A percentile compares a stretch with the other conserved stretches of the same genome.
Conservation (phyloP, 1,284 basidiomycete genomes). For the Vanrija pseudolonga region DNA sequence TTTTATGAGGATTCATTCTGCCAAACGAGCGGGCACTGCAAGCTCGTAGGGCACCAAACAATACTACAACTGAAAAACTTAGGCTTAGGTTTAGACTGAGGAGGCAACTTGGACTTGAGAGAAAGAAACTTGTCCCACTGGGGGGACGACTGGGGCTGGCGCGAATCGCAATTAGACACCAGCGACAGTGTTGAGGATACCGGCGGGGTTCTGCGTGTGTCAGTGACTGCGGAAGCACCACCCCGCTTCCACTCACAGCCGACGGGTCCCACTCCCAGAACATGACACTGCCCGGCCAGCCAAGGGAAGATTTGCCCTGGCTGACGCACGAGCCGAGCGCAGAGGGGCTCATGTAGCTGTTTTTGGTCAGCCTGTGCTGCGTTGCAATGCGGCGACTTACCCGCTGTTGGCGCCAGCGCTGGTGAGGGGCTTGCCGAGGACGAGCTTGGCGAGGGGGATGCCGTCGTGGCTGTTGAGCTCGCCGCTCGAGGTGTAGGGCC, state of each 20-base stretch:
- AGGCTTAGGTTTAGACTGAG: no score
- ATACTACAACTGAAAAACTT: no score
- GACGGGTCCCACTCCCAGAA: constrained; percentile 45
- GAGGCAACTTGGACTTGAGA: no score
- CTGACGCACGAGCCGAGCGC: not conserved
- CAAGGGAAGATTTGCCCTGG: constrained; percentile 9
- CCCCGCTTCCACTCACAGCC: no score
- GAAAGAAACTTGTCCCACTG: no score
- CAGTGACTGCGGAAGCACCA: not conserved
- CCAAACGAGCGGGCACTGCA: no score
- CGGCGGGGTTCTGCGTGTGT: not conserved
- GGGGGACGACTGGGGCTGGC: no score
- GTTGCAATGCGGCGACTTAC: not conserved
- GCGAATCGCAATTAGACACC: not conserved
- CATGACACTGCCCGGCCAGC: constrained; percentile 50
- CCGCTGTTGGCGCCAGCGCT: not conserved
- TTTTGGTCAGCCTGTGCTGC: no score
- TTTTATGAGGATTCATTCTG: no score
- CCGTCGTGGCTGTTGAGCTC: constrained; percentile 36
- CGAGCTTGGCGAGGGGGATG: constrained; percentile 44
- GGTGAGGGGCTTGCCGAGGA: constrained; percentile 45
- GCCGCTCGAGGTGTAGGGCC: constrained; percentile 24
- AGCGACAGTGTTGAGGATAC: not conserved
- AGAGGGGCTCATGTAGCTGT: not conserved
- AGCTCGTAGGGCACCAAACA: no score